Conservation (phyloP, 1,284 basidiomycete species). For the Grifola frondosa region DNA sequence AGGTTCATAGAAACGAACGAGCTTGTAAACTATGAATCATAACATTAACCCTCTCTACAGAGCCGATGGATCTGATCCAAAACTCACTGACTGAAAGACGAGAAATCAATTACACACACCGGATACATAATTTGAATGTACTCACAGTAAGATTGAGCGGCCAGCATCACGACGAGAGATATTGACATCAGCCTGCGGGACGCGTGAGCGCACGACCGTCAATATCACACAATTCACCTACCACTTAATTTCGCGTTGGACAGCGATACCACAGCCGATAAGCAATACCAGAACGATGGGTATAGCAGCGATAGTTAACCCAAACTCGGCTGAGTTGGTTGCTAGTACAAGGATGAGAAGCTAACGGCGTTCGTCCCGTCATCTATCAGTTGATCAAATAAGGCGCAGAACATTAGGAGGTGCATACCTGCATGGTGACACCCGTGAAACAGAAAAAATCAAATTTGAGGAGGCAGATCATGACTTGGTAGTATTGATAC, state of each 20-base stretch:
- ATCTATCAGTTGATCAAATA: neutral
- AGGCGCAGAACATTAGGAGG: neutral
- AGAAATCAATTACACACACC: slow-evolving; percentile 1
- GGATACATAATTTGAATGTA: slow-evolving; percentile 10
- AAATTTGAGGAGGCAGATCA: slow-evolving; percentile 83
- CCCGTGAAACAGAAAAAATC: slow-evolving; percentile 84
- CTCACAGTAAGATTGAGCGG: slow-evolving; percentile 72
- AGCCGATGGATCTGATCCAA: neutral
- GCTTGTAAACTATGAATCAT: slow-evolving; percentile 63
- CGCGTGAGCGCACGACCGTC: neutral
- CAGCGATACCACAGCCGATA: slow-evolving; percentile 64
- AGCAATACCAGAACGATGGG: slow-evolving; percentile 74
- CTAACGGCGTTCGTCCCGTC: slow-evolving; percentile 5
- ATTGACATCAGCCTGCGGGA: slow-evolving; percentile 61
- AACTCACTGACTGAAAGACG: slow-evolving; percentile 50
- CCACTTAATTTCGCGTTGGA: slow-evolving; percentile 79
- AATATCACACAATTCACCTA: slow-evolving; percentile 30
- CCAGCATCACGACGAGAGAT: slow-evolving; percentile 71
- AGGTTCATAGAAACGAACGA: slow-evolving; percentile 74
- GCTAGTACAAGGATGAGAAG: slow-evolving; percentile 55
- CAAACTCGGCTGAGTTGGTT: slow-evolving; percentile 68
- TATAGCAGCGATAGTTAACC: slow-evolving; percentile 76
- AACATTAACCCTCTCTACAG: neutral
- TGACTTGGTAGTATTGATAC: slow-evolving; percentile 83
- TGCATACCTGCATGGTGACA: slow-evolving; percentile 78